Evolutionary conservation across 2,329 filamentous ascomycete species (phyloP).

Genomic region (Scedosporium aurantiacum): DNA sequence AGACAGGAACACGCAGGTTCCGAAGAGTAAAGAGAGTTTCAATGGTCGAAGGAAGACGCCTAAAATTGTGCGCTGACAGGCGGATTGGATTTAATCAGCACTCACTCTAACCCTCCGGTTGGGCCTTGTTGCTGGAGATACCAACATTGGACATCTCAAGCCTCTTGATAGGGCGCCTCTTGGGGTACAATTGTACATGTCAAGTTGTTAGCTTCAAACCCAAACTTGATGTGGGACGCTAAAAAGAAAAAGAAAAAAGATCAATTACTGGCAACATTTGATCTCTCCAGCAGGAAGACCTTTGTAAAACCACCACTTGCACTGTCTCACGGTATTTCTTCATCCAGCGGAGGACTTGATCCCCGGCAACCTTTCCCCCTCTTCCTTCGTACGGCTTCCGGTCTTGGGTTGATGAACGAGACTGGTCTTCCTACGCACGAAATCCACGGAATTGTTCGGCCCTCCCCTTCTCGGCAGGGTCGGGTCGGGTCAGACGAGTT

Average conservation of each 20-base stretch:
- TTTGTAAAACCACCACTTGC: no score
- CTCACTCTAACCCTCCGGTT: neutral
- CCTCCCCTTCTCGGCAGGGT: neutral
- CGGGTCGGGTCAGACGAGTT: neutral
- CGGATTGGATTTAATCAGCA: no score
- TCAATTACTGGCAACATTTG: no score
- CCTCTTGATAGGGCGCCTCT: neutral
- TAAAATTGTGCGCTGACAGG: no score
- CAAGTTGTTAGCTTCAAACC: neutral
- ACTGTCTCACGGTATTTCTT: no score
- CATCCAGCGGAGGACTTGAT: no score
- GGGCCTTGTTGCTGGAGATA: neutral
- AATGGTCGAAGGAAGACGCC: neutral
- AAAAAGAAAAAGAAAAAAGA: no score
- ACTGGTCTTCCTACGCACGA: neutral
- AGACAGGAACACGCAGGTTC: no score
- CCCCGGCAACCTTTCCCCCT: neutral
- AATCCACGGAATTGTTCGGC: neutral
- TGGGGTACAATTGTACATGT: neutral
- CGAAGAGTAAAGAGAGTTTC: no score
- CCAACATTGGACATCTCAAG: neutral
- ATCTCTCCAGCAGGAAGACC: no score
- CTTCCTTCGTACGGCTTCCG: neutral
- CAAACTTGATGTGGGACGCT: neutral
- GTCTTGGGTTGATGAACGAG: neutral